Evolutionary conservation across 2,329 filamentous ascomycete genomes (phyloP), one percentile per base, ranked within the genome.

Genomic region (Botrytis cinerea): DNA sequence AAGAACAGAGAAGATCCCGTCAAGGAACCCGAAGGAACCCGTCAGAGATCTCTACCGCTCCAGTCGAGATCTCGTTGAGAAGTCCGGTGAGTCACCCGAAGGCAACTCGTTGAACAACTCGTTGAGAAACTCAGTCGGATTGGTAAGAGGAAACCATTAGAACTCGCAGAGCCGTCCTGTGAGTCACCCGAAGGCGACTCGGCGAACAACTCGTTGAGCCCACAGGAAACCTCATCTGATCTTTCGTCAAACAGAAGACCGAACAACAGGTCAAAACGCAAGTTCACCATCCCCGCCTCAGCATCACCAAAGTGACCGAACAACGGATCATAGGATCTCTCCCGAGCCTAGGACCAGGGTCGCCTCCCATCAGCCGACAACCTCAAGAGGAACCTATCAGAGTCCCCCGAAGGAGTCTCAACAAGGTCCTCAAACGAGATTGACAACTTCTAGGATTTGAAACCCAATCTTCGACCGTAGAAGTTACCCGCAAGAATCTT

Each of bases 251-350:
- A 18, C 35, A 59, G 48, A 69, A 69, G 66, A 69, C 48, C 51
- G 66, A 69, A 45, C 66, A 69, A 57, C 66, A 69, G 66, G 66
- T 69, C 38, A 69, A 64, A 54, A 57, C 48, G 66, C 66, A 69
- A 69, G 66, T 69, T 69, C 66, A 69, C 48, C 66, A 57, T 69
- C 66, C 66, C 48, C 66, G 66, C 48, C 66, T 69, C 66, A 69
- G 66, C 48, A 69, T 69, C 66, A 69, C 35, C 66, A 18, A 69
- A 32, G 48, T 69, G 66, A 69, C 48, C 38, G 66, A 69, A 69
- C 48, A 69, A 69, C 66, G 48, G 48, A 69, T 69, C 66, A 69
- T 69, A 32, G 48, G 66, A 69, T 69, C 66, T 57, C 66, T 69
- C n/a, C 38, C 38, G 2, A n/a, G n/a, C 20, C 48, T 57, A 69